phyloP scores from a whole-genome alignment of 208 protist genomes.

The Acanthamoeba culbertsoni region DNA sequence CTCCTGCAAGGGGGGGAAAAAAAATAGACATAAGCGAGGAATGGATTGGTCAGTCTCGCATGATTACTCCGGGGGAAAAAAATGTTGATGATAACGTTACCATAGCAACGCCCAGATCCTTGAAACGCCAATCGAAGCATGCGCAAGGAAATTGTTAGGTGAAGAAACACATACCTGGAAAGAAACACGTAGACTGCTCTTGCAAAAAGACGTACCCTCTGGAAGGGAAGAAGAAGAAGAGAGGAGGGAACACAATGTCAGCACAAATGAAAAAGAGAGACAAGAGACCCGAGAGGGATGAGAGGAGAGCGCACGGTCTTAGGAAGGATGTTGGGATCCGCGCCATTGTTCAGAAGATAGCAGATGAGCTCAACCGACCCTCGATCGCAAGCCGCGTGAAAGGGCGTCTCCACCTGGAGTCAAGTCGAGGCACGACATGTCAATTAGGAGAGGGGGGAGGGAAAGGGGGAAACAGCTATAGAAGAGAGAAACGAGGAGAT shows the following conservation, averaged over 20 bases:
- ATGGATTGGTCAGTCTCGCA: too few relatives aligned
- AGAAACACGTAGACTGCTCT: too few relatives aligned
- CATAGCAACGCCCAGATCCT: too few relatives aligned
- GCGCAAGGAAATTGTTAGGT: too few relatives aligned
- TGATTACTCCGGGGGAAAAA: too few relatives aligned
- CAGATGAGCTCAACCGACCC: neutral
- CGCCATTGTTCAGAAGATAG: constrained; percentile 6
- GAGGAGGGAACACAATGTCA: neutral
- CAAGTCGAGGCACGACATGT: neutral
- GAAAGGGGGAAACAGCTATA: neutral
- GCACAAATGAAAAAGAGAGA: too few relatives aligned
- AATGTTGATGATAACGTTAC: too few relatives aligned
- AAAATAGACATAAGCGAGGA: too few relatives aligned
- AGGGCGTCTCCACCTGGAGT: neutral
- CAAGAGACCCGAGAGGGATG: too few relatives aligned
- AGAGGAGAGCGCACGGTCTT: neutral
- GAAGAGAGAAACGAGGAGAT: neutral
- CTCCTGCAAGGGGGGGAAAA: neutral
- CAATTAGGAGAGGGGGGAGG: neutral
- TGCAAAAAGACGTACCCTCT: too few relatives aligned
- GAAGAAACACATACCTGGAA: too few relatives aligned
- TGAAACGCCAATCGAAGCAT: too few relatives aligned
- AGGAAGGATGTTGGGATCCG: neutral
- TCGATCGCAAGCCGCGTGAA: neutral
- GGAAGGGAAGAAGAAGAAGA: neutral